Evolutionary conservation across 345 rosid species (phyloP).

Genomic region (Eucalyptus pauciflora): DNA sequence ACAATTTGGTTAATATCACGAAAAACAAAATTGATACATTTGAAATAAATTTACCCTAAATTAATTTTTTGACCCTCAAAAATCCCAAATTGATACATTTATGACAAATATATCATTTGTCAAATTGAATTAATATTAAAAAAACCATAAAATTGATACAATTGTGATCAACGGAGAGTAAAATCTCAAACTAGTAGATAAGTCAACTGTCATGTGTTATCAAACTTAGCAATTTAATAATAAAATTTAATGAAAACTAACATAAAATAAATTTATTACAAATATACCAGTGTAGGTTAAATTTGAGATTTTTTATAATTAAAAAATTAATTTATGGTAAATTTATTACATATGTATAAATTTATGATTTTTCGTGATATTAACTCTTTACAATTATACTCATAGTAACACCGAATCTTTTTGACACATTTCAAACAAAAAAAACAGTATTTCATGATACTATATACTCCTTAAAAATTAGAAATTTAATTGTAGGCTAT

Average conservation of each 20-base stretch:
- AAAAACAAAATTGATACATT: accelerated
- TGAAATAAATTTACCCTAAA: accelerated
- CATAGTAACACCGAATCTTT: accelerated
- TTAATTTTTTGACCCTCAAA: accelerated
- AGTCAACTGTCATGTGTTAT: accelerated
- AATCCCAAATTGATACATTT: too few species aligned
- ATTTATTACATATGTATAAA: accelerated
- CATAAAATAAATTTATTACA: accelerated
- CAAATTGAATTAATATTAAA: too few species aligned
- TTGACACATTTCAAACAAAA: neutral
- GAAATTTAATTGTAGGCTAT: neutral
- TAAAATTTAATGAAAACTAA: too few species aligned
- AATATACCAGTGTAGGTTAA: accelerated
- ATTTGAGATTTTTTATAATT: too few species aligned
- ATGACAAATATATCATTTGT: too few species aligned
- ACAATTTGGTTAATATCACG: accelerated
- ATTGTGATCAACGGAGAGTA: accelerated
- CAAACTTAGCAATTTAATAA: accelerated
- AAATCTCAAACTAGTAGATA: accelerated
- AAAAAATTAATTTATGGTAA: too few species aligned
- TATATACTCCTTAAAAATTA: neutral
- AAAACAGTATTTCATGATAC: accelerated
- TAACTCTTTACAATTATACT: too few species aligned
- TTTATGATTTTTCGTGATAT: accelerated
- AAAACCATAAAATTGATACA: too few species aligned